phyloP scores from a whole-genome alignment of 352 stramenopile species.

The Pythium guiyangense region DNA sequence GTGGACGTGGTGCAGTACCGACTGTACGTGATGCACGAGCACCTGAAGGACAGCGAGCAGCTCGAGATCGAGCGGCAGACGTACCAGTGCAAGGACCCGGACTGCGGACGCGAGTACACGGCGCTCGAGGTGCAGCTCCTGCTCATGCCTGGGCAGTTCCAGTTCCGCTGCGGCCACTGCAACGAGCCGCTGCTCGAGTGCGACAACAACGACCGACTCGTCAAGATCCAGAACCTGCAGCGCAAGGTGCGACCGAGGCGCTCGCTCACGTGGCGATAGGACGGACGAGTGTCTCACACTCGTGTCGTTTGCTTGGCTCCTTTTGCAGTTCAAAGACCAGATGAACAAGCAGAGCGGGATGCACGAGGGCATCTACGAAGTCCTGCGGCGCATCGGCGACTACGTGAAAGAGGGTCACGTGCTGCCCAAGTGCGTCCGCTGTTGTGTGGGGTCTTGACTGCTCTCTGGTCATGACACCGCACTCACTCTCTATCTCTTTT shows the following conservation, averaged over 20 bases:
- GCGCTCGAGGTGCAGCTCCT: conserved; percentile 79
- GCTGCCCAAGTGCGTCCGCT: conserved; percentile 44
- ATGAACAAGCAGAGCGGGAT: conserved; percentile 84
- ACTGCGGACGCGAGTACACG: conserved; percentile 86
- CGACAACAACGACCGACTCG: conserved; percentile 82
- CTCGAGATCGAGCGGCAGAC: conserved; percentile 86
- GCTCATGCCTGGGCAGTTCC: conserved; percentile 75
- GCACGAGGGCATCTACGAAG: conserved; percentile 85
- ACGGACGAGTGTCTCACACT: no score
- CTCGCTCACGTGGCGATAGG: no score
- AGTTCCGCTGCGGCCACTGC: conserved; percentile 85
- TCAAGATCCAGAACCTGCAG: conserved; percentile 70
- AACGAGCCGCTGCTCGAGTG: conserved; percentile 84
- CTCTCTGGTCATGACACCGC: not conserved
- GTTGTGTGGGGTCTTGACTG: not conserved
- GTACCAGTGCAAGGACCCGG: conserved; percentile 81
- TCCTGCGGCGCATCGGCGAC: conserved; percentile 73
- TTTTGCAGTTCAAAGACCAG: conserved; percentile 73
- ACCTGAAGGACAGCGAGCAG: conserved; percentile 83
- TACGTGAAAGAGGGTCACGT: conserved; percentile 73
- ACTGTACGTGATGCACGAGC: conserved; percentile 85
- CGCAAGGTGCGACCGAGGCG: conserved; percentile 51
- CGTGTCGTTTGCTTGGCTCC: not conserved
- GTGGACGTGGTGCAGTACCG: conserved; percentile 87
- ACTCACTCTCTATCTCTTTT: no score